Evolutionary conservation across 176 grass and related monocot species (phyloP).

Genomic region (Calamus simplicifolius): DNA sequence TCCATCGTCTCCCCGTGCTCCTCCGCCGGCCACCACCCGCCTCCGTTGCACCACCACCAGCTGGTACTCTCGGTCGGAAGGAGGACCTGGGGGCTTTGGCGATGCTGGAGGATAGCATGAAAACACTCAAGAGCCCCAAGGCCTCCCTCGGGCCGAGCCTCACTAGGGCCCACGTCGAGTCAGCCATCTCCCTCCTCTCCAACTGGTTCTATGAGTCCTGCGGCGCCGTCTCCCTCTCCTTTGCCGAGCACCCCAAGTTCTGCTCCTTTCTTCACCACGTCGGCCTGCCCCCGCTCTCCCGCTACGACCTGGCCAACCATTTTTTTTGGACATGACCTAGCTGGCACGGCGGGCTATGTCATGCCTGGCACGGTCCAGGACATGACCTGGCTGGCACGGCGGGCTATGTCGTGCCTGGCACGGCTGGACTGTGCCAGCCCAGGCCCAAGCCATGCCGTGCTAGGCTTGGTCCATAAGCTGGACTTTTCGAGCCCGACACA

Average conservation of each 20-base stretch:
- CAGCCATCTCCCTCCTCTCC: slow-evolving; percentile 44
- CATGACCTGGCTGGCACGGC: too few relatives aligned
- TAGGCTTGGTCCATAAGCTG: too few relatives aligned
- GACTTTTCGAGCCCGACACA: too few relatives aligned
- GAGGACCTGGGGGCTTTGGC: slow-evolving; percentile 54
- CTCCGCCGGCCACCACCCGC: slow-evolving; percentile 8
- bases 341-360: too few relatives aligned
- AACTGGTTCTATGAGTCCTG: slow-evolving; percentile 80
- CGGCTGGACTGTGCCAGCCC: too few relatives aligned
- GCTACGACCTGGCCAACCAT: slow-evolving; percentile 21
- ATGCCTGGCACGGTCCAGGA: too few relatives aligned
- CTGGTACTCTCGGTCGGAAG: slow-evolving; percentile 45
- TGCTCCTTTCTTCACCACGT: slow-evolving; percentile 51
- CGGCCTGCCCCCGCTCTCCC: slow-evolving; percentile 38
- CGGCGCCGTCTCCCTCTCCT: slow-evolving; percentile 38
- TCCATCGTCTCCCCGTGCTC: slow-evolving; percentile 26
- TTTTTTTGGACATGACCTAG: too few relatives aligned
- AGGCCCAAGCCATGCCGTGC: too few relatives aligned
- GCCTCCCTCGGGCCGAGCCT: slow-evolving; percentile 29
- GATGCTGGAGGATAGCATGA: slow-evolving; percentile 65
- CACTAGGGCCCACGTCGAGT: slow-evolving; percentile 37
- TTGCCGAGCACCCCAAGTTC: slow-evolving; percentile 62
- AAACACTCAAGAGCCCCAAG: slow-evolving; percentile 50
- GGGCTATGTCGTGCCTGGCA: too few relatives aligned
- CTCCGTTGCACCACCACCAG: background rate